phyloP scores from a whole-genome alignment of 2,329 filamentous ascomycete species.

The Cryphonectria parasitica region DNA sequence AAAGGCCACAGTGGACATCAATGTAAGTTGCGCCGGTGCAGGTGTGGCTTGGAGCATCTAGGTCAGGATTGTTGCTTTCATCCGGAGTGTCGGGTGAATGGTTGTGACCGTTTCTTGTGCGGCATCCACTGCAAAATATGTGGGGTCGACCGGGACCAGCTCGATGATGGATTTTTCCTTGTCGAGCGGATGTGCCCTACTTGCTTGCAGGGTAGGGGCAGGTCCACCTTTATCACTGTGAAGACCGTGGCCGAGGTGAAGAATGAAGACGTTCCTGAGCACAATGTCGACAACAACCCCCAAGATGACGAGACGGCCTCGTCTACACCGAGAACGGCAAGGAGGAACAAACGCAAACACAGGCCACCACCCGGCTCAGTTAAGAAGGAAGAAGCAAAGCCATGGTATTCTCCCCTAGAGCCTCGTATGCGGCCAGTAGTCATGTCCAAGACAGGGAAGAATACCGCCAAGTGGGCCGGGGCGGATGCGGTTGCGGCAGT shows the following conservation, averaged over 20 bases:
- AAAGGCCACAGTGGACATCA: constrained; percentile 42
- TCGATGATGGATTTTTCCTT: constrained; percentile 34
- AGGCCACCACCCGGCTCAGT: constrained; percentile 24
- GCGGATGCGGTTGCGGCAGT: background rate
- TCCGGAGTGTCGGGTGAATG: constrained; percentile 39
- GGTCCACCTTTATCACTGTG: no score
- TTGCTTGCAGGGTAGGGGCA: constrained; percentile 33
- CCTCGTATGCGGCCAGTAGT: constrained; percentile 20
- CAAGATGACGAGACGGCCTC: background rate
- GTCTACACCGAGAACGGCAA: background rate
- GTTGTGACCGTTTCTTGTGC: constrained; percentile 41
- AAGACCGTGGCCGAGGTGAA: background rate
- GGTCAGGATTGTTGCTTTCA: constrained; percentile 47
- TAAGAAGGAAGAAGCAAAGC: constrained; percentile 15
- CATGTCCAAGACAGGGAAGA: constrained; percentile 22
- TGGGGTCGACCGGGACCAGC: constrained; percentile 28
- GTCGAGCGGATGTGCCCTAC: constrained; percentile 37
- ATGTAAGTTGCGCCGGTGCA: constrained; percentile 41
- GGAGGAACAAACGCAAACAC: constrained; percentile 9
- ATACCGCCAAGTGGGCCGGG: constrained; percentile 4
- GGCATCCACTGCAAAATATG: constrained; percentile 43
- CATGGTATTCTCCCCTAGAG: constrained; percentile 22
- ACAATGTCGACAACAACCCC: background rate
- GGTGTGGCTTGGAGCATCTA: constrained; percentile 43
- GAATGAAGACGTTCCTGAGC: background rate